Base-by-base conservation (phyloP, 768 basidiomycete species). In the Phanerochaete sordida region DNA sequence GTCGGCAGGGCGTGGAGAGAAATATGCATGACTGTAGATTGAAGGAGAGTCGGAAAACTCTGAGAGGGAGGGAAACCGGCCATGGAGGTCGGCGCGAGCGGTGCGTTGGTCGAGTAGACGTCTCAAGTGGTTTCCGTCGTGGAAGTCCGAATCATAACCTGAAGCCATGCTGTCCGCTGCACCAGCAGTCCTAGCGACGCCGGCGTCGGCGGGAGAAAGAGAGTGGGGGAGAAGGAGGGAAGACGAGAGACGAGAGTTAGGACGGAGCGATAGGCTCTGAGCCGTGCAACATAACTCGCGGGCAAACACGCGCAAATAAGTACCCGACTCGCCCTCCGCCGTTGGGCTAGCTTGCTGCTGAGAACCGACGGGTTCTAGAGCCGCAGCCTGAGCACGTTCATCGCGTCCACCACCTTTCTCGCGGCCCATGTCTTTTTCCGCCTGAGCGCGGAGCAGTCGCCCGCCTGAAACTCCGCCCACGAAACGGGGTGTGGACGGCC, bases 31-130 rank as follows among this genome's bases (percentile, higher is more conserved):
- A 69, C 82, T 86, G 70, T 90, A 89, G 64, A 88, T 75, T 51
- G 88, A 90, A 64, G 86, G 86, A 56, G 87, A 82, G 72, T 90
- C 87, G 45, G 83, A 78, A 56, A 78, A 79, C 64, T 87, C 80
- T 24, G 86, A 80, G 66, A 81, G 69, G 57, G 85, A 78, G 50
- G 83, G 80, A 66, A 81, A 80, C 52, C 79, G 82, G 70, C 66
- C 62, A 73, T 74, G 70, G 60, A 76, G 59, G 70, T 79, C 77
- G n/a, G 81, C 77, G 62, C 80, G 81, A 60, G 79, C 73, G 21
- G 77, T 71, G 61, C 81, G 81, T 67, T 82, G 80, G 73, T 84
- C 84, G 63, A 84, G 76, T 55, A 86, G 79, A 52, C 66, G 68
- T 60, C 78, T 74, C 62, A 84, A 68, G 66, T 81, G 79, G 72